Conservation (phyloP, 805 yeast genomes). For the Starmerella roubikii region DNA sequence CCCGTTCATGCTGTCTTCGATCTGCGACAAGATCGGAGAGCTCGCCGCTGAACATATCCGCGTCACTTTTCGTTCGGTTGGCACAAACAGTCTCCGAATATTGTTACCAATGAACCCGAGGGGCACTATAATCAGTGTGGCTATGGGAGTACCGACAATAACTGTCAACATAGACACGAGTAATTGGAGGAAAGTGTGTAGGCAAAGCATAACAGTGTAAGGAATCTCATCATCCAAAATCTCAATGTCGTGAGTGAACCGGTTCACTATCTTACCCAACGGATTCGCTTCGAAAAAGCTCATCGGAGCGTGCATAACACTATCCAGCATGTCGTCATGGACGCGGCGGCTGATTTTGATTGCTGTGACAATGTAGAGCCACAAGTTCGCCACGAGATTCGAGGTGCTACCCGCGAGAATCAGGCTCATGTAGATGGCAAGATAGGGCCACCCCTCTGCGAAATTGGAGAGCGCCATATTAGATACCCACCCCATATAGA, state of each 20-base stretch:
- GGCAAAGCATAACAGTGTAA: constrained; percentile 24
- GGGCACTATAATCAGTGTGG: constrained; percentile 53
- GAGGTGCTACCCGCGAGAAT: constrained; percentile 34
- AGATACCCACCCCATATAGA: neutral
- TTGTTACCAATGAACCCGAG: constrained; percentile 42
- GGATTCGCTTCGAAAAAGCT: constrained; percentile 71
- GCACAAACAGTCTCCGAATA: constrained; percentile 48
- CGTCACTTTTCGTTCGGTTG: constrained; percentile 55
- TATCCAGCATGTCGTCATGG: constrained; percentile 60
- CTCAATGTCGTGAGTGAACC: constrained; percentile 78
- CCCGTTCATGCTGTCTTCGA: constrained; percentile 62
- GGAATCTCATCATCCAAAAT: constrained; percentile 58
- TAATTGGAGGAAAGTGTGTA: constrained; percentile 24
- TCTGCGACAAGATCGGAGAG: constrained; percentile 58
- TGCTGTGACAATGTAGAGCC: constrained; percentile 26
- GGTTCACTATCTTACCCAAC: constrained; percentile 65
- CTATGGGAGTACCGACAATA: constrained; percentile 71
- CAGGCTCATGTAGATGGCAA: constrained; percentile 50
- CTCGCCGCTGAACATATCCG: constrained; percentile 47
- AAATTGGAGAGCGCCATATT: neutral
- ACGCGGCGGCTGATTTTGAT: constrained; percentile 20
- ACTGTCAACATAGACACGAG: constrained; percentile 59
- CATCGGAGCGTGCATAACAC: constrained; percentile 69
- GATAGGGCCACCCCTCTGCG: neutral
- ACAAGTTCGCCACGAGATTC: neutral